Percentiles rank a stretch among this genome's conserved stretches.
These are phyloP conservation scores for Trametes polyzona DNA, from an alignment of 1,284 basidiomycete species.

Conservation along the genomic window DNA sequence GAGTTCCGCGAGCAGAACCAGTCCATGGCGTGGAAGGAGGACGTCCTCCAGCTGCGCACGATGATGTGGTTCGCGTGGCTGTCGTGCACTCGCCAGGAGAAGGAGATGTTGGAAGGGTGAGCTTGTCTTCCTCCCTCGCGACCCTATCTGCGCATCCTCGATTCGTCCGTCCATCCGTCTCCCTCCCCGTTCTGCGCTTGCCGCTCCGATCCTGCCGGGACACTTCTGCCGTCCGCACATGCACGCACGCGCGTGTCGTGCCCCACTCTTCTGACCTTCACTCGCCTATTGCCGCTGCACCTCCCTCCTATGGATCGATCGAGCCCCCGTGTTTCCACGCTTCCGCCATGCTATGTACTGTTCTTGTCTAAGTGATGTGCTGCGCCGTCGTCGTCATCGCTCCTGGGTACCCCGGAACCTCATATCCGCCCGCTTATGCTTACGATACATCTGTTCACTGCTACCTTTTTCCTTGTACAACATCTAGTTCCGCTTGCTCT, in stretches of 20 bases:
- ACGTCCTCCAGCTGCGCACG: conserved; percentile 87
- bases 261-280: neutral
- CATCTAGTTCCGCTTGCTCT: neutral
- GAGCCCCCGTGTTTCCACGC: conserved; percentile 8
- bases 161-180: too few species aligned
- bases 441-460: conserved; percentile 7
- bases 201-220: neutral
- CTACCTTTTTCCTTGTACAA: conserved; percentile 2
- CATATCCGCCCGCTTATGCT: neutral
- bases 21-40: conserved; percentile 89
- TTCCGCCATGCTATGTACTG: conserved; percentile 23
- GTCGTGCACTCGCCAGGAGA: conserved; percentile 60
- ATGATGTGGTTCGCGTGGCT: conserved; percentile 95
- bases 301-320: conserved; percentile 1
- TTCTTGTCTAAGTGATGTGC: conserved; percentile 18
- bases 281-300: neutral
- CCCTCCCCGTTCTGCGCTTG: neutral
- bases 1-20: conserved; percentile 93
- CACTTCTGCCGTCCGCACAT: too few species aligned
- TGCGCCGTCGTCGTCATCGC: conserved; percentile 13
- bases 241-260: neutral
- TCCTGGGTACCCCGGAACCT: neutral
- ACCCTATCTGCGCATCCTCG: too few species aligned
- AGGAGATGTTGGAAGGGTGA: conserved; percentile 39
- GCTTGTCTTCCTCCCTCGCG: conserved; percentile 21